A percentile compares a stretch with the other conserved stretches of the same genome.
Evolutionary conservation across 768 basidiomycete genomes (phyloP).

Genomic region (Rhodotorula babjevae): DNA sequence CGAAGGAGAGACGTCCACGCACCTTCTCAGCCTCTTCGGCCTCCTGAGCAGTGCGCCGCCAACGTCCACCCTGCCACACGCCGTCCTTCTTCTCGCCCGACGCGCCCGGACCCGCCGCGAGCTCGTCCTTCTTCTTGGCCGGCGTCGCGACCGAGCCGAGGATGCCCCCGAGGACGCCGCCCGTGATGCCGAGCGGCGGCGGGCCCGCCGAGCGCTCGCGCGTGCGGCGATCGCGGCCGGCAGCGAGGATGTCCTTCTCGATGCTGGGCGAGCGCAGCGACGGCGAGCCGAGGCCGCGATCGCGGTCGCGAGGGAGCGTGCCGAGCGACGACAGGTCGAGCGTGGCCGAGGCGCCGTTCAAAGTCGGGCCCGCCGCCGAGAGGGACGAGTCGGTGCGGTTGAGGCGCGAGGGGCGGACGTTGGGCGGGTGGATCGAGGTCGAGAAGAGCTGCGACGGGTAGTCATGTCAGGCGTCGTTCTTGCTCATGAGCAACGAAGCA

Average conservation of each 20-base stretch:
- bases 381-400: slow-evolving; percentile 29
- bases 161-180: slow-evolving; percentile 39
- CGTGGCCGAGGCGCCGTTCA: slow-evolving; percentile 12
- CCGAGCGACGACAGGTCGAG: slow-evolving; percentile 38
- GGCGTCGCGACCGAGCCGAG: not conserved
- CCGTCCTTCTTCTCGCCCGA: slow-evolving; percentile 14
- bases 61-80: slow-evolving; percentile 37
- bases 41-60: slow-evolving; percentile 25
- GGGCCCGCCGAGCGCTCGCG: slow-evolving; percentile 19
- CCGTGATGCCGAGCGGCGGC: slow-evolving; percentile 18
- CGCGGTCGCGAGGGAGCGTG: slow-evolving; percentile 37
- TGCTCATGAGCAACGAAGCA: no score
- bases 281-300: slow-evolving; percentile 35
- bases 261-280: slow-evolving; percentile 19
- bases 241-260: slow-evolving; percentile 15
- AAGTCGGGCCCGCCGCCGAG: not conserved
- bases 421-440: slow-evolving; percentile 37
- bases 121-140: slow-evolving; percentile 6
- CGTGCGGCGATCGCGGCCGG: slow-evolving; percentile 14
- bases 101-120: not conserved
- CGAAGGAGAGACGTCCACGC: no score
- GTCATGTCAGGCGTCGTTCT: no score
- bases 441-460: slow-evolving; percentile 27
- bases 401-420: slow-evolving; percentile 26
- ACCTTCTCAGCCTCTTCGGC: slow-evolving; percentile 29